Conservation (phyloP, 257 asterid species). For the Nicotiana noctiflora region DNA sequence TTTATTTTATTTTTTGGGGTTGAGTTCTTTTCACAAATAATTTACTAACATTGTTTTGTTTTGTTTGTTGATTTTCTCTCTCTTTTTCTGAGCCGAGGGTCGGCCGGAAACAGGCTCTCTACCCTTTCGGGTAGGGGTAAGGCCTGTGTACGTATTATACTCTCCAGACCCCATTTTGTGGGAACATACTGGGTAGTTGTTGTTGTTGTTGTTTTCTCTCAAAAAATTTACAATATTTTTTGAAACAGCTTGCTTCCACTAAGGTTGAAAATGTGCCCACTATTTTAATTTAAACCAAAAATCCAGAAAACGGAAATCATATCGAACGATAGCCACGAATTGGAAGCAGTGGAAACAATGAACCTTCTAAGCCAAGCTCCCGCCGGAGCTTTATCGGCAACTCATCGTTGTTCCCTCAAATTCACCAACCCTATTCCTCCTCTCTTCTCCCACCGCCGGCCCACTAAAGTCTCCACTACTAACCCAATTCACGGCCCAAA, state of each 20-base stretch:
- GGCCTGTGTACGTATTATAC: too few relatives aligned
- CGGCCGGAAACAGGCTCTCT: too few relatives aligned
- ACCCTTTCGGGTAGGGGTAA: too few relatives aligned
- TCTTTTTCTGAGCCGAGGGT: too few relatives aligned
- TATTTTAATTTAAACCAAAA: background rate
- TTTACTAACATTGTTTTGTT: too few relatives aligned
- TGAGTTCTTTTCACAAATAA: background rate
- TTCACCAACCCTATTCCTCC: conserved; percentile 56
- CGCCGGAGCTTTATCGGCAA: conserved; percentile 43
- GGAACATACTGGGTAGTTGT: too few relatives aligned
- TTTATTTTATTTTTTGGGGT: too few relatives aligned
- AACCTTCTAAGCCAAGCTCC: conserved; percentile 46
- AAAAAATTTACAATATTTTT: background rate
- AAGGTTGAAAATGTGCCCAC: background rate
- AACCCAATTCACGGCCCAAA: conserved; percentile 25
- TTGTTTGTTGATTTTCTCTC: too few relatives aligned
- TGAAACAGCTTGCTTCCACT: background rate
- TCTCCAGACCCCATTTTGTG: too few relatives aligned
- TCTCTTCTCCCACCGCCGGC: conserved; percentile 48
- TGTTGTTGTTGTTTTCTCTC: too few relatives aligned
- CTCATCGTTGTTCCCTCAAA: conserved; percentile 58
- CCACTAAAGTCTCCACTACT: conserved; percentile 26
- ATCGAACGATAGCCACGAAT: background rate
- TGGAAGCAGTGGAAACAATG: conserved; percentile 12
- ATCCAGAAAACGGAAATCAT: background rate